phyloP scores from a whole-genome alignment of 106 monocot genomes.

The Vanilla planifolia region DNA sequence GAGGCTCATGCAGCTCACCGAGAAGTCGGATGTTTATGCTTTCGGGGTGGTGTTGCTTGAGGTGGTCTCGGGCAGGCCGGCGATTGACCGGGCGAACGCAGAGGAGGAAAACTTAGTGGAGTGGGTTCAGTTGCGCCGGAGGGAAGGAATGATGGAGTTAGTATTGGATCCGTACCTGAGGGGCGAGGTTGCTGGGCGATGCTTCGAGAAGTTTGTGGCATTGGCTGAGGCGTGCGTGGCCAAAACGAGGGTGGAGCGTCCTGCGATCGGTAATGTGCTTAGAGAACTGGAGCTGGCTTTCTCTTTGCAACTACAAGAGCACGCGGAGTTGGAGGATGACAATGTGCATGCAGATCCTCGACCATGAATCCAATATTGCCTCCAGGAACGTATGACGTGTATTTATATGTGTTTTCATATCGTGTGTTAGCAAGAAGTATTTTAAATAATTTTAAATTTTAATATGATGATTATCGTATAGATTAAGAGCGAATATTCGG shows the following conservation, averaged over 20 bases:
- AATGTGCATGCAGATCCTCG: too few species aligned
- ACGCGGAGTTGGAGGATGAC: too few species aligned
- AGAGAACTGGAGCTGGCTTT: slow-evolving; percentile 29
- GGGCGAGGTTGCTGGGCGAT: slow-evolving; percentile 10
- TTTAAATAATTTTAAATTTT: too few species aligned
- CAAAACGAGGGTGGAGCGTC: slow-evolving; percentile 12
- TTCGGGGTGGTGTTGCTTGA: slow-evolving; percentile 11
- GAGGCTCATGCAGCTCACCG: slow-evolving; percentile 11
- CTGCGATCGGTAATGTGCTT: slow-evolving; percentile 21
- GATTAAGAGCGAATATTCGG: too few species aligned
- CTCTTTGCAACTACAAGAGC: slow-evolving; percentile 10
- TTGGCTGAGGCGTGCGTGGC: slow-evolving; percentile 16
- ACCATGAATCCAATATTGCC: too few species aligned
- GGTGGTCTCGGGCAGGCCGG: slow-evolving; percentile 27
- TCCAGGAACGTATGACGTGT: too few species aligned
- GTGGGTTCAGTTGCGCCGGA: slow-evolving; percentile 21
- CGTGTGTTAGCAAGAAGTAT: too few species aligned
- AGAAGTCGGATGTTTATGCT: slow-evolving; percentile 17
- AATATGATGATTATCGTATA: too few species aligned
- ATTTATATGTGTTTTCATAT: too few species aligned
- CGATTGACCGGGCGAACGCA: neutral
- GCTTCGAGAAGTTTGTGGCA: slow-evolving; percentile 15
- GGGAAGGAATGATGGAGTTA: slow-evolving; percentile 16
- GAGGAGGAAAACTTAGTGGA: slow-evolving; percentile 28
- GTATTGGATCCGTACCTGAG: slow-evolving; percentile 19